Evolutionary conservation across 805 yeast genomes (phyloP).

Genomic region (Wickerhamiella sorbophila): DNA sequence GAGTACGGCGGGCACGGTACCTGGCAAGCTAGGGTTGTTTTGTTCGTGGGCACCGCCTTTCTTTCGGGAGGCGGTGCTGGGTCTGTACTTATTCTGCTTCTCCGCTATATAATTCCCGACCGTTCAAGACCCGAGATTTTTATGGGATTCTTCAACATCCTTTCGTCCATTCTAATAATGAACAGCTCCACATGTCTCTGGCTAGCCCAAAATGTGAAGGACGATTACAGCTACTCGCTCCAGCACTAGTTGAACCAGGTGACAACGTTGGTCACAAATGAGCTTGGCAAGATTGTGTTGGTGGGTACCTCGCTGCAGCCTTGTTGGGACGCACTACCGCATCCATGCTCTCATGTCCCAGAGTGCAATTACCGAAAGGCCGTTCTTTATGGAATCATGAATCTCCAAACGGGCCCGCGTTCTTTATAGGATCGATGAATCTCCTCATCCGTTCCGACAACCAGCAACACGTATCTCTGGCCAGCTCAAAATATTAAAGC

Average conservation of each 20-base stretch:
- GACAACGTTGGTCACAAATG: too few relatives aligned
- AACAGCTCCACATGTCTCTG: conserved; percentile 79
- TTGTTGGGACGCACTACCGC: too few relatives aligned
- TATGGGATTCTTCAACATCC: conserved; percentile 85
- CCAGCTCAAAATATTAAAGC: too few relatives aligned
- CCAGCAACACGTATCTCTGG: too few relatives aligned
- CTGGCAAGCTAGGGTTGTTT: conserved; percentile 86
- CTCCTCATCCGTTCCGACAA: too few relatives aligned
- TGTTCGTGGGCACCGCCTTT: conserved; percentile 83
- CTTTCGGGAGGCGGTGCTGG: conserved; percentile 93
- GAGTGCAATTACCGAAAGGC: too few relatives aligned
- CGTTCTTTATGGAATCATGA: too few relatives aligned
- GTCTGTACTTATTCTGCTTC: conserved; percentile 69
- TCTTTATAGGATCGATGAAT: too few relatives aligned
- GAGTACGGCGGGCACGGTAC: conserved; percentile 36
- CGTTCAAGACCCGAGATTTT: conserved; percentile 78
- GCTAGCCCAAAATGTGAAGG: conserved; percentile 92
- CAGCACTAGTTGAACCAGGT: conserved; percentile 35
- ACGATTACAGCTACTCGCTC: conserved; percentile 85
- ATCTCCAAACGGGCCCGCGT: too few relatives aligned
- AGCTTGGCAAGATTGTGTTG: too few relatives aligned
- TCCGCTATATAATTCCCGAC: conserved; percentile 69
- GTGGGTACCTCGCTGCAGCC: too few relatives aligned
- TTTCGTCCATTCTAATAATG: conserved; percentile 66
- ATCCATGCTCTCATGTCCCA: too few relatives aligned